A percentile compares a stretch with the other conserved stretches of the same genome.
Conservation (phyloP, 495 filamentous ascomycete genomes). For the Neurospora sp. region DNA sequence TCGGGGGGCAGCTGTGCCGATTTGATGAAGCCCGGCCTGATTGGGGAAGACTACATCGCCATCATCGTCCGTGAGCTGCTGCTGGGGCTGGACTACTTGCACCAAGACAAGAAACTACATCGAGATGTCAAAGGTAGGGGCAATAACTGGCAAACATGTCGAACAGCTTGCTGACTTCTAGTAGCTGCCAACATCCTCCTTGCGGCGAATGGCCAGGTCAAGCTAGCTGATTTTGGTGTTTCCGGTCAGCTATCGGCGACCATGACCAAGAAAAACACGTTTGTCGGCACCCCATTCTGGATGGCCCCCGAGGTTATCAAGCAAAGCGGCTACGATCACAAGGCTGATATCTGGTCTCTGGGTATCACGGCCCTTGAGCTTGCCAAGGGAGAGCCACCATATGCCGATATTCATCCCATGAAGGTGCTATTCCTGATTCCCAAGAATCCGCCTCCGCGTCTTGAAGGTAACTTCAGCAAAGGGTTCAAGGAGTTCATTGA, state of each 20-base stretch:
- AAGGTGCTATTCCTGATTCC: slow-evolving; percentile 96
- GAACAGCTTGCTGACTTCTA: neutral
- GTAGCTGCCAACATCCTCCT: slow-evolving; percentile 84
- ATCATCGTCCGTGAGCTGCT: slow-evolving; percentile 89
- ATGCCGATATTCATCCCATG: slow-evolving; percentile 97
- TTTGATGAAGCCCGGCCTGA: slow-evolving; percentile 83
- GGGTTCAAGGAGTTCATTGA: slow-evolving; percentile 93
- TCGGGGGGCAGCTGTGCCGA: slow-evolving; percentile 88
- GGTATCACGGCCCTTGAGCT: slow-evolving; percentile 94
- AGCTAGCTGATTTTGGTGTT: slow-evolving; percentile 94
- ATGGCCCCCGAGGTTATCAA: slow-evolving; percentile 99
- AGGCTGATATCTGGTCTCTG: slow-evolving; percentile 98
- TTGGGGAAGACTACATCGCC: slow-evolving; percentile 86
- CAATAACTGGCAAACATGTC: neutral
- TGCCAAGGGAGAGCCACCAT: slow-evolving; percentile 86
- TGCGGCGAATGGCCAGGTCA: slow-evolving; percentile 83
- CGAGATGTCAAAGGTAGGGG: slow-evolving; percentile 85
- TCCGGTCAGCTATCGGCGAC: slow-evolving; percentile 94
- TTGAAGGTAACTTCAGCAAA: slow-evolving; percentile 80
- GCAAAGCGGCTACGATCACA: slow-evolving; percentile 95
- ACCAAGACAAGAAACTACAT: slow-evolving; percentile 90
- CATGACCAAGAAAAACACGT: slow-evolving; percentile 99
- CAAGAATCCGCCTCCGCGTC: slow-evolving; percentile 75
- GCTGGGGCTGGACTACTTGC: slow-evolving; percentile 83
- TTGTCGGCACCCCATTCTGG: slow-evolving; percentile 98